Base-by-base conservation (phyloP, 768 basidiomycete species). In the Daedalea quercina region DNA sequence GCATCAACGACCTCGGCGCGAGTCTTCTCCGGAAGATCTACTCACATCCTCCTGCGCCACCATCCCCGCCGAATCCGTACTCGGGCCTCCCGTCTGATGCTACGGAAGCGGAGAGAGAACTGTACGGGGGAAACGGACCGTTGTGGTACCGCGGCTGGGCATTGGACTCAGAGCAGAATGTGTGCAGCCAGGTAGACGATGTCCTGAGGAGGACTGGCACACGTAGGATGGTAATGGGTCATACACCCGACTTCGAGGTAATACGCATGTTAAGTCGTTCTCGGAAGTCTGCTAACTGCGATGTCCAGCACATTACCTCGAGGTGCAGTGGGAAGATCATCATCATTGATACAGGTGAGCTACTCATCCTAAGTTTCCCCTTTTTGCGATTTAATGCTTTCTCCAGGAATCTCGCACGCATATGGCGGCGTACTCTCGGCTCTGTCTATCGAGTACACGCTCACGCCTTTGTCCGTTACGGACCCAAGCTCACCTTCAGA, bases 81-180 rank as follows among this genome's bases (percentile, higher is more conserved):
- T 81, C 80, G 1, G 82, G 84, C 7, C 69, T 95, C 13, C 94
- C 94, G 4, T 44, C 60, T 61, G 81, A 73, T 35, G 72, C 89
- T 4, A 86, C 86, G 0, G 59, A 58, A 0, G 84, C 83, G 54
- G 94, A 97, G 67, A 63, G 72, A 7, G 76, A 79, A 31, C 64
- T 97, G 33, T 96, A 95, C 61, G 56, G 22, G 62, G n/a, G 76
- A 1, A 81, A 90, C 41, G 95, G 95, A 0, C 93, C 94, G 3
- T 68, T 94, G 43, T 97, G 96, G 96, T 96, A 94, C 66, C 79
- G 96, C 11, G 94, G 94, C 1, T 94, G 94, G 82, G 95, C 95
- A 15, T 73, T 81, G 47, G 82, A 85, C 12, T 68, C 72, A 23
- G 90, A 94, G 48, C 78, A 78, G 52, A 73, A 73, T 47, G 81